A percentile compares a stretch with the other conserved stretches of the same genome.
Evolutionary conservation across 345 rosid species (phyloP).

Genomic region (Firmiana major): DNA sequence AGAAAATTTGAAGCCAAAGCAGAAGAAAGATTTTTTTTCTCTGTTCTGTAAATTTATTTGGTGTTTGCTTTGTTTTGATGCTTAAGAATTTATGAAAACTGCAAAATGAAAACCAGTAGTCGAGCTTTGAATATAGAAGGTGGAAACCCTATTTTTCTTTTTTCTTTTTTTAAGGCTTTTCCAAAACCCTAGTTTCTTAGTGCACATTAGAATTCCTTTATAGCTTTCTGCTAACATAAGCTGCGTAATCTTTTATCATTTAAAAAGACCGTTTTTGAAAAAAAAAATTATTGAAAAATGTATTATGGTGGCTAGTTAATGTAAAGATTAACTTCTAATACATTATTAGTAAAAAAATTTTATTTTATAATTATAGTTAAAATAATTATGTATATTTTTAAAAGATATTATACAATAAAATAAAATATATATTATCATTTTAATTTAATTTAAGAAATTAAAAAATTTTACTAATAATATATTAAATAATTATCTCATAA

Average conservation of each 20-base stretch:
- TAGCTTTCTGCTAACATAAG: conserved; percentile 17
- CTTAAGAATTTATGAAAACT: conserved; percentile 9
- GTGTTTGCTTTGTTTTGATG: not conserved
- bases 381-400: too few species aligned
- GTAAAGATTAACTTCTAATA: too few species aligned
- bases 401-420: too few species aligned
- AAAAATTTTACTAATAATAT: too few species aligned
- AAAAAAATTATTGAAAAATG: not conserved
- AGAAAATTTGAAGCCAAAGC: not conserved
- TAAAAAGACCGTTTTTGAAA: not conserved
- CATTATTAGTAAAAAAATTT: too few species aligned
- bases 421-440: too few species aligned
- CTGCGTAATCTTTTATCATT: not conserved
- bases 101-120: not conserved
- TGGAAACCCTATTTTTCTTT: not conserved
- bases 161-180: not conserved
- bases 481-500: too few species aligned
- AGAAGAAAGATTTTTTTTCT: not conserved
- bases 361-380: too few species aligned
- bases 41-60: not conserved
- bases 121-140: not conserved
- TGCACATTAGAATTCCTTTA: conserved; percentile 10
- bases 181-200: conserved; percentile 31
- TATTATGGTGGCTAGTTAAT: not conserved
- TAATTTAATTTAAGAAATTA: too few species aligned